These are phyloP conservation scores for Pistacia vera DNA, from an alignment of 345 rosid species.

Conservation along the genomic window DNA sequence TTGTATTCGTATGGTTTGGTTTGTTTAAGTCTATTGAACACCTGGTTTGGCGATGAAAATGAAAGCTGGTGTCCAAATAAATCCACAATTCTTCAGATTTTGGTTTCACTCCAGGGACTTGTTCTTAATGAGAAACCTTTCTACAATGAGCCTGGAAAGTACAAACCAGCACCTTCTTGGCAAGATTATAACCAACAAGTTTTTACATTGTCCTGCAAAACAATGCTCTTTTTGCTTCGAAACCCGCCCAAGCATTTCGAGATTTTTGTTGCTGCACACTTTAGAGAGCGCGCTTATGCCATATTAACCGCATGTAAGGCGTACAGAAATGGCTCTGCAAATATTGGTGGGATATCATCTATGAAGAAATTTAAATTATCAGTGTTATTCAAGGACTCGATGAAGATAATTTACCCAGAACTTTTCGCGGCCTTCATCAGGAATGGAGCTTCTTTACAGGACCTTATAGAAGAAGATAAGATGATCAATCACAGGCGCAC, in stretches of 20 bases:
- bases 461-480: not conserved
- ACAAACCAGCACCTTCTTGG: not conserved
- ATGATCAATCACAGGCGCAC: not conserved
- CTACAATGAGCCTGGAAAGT: not conserved
- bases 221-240: conserved; percentile 26
- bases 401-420: not conserved
- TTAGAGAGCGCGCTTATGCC: conserved; percentile 21
- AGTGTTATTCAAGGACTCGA: not conserved
- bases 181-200: conserved; percentile 29
- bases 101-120: conserved; percentile 22
- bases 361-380: not conserved
- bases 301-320: conserved; percentile 36
- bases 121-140: conserved; percentile 16
- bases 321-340: conserved; percentile 6
- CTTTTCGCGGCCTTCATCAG: conserved; percentile 6
- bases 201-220: conserved; percentile 36
- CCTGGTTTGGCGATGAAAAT: not conserved
- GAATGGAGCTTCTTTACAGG: conserved; percentile 3
- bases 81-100: conserved; percentile 22
- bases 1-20: conserved; percentile 17
- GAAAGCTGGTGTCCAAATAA: conserved; percentile 6
- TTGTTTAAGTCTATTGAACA: conserved; percentile 27
- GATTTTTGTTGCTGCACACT: conserved; percentile 36
- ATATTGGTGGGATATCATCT: not conserved
- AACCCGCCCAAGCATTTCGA: conserved; percentile 45